Base-by-base conservation (phyloP, 1,284 basidiomycete genomes). In the Sanguinoderma infundibulare region DNA sequence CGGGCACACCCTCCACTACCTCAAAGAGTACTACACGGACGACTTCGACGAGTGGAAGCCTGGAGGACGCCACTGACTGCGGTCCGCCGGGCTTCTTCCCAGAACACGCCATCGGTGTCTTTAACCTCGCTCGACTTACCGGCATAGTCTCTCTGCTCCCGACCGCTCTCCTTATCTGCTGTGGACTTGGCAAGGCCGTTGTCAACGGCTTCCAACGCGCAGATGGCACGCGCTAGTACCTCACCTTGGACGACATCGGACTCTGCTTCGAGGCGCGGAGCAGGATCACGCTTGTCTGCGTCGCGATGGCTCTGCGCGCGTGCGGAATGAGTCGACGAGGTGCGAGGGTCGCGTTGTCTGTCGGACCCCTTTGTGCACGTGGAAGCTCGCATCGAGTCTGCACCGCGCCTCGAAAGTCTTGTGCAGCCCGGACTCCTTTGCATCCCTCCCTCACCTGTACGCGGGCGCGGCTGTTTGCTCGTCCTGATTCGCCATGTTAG, bases 71-170 rank as follows among this genome's bases (percentile, higher is more conserved):
- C 14, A 28, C 30, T 8, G 5, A 24, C 17, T 40, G n/a, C 39
- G n/a, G 6, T 6, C 62, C 62, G 32, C 55, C 58, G 14, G 24
- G 24, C 6, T 60, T 55, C 38, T 34, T 44, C 15, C 22, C 10
- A 47, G 26, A 56, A 14, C 53, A 61, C 28, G 49, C 26, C 20
- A 59, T 65, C 36, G 34, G 34, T 15, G 60, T 55, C 5, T 55
- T 65, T 35, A 60, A 61, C 35, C 59, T 65, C n/a, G 60, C 60
- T 1, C 57, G 51, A 3, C 52, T 65, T 20, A 30, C 40, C 17
- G 42, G 53, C n/a, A 40, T 28, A 10, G 14, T 17, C 32, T 36
- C 28, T 5, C 38, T 66, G n/a, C 58, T 63, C 22, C 56, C 59
- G 2, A 26, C 53, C 4, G 64, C 61, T 5, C 51, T 66, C 5